Conservation (phyloP, 805 yeast species). For the Ogataea paraovalis region DNA sequence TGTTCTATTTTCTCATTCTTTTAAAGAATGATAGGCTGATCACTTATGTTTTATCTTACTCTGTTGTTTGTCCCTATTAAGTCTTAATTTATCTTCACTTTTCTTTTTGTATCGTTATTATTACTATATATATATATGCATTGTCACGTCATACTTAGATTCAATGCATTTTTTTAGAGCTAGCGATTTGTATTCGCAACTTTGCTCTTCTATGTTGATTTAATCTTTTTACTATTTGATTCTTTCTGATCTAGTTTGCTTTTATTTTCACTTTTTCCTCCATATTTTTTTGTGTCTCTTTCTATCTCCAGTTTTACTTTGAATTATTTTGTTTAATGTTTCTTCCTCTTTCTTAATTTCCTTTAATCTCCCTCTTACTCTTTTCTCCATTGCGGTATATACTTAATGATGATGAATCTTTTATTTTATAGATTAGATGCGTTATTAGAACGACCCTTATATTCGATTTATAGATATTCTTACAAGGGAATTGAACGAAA, state of each 20-base stretch:
- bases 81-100: neutral
- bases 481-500: too few species aligned
- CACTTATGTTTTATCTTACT: too few species aligned
- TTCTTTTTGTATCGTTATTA: neutral
- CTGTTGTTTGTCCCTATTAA: too few species aligned
- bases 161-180: neutral
- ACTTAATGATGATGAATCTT: conserved; percentile 1
- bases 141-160: neutral
- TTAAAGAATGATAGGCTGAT: too few species aligned
- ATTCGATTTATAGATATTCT: too few species aligned
- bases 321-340: neutral
- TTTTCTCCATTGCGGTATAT: neutral
- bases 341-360: neutral
- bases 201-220: too few species aligned
- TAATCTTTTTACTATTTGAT: neutral
- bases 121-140: neutral
- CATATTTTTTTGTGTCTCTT: neutral
- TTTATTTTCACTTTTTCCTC: neutral
- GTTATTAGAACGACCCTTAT: too few species aligned
- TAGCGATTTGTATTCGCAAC: too few species aligned
- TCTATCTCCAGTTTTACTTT: too few species aligned
- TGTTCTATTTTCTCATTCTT: too few species aligned
- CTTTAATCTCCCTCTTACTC: neutral
- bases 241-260: neutral
- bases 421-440: too few species aligned